Percentiles rank a stretch among this genome's conserved stretches.
These are phyloP conservation scores for Aureobasidium sp. DNA, from an alignment of 2,329 filamentous ascomycete genomes.

Conservation along the genomic window DNA sequence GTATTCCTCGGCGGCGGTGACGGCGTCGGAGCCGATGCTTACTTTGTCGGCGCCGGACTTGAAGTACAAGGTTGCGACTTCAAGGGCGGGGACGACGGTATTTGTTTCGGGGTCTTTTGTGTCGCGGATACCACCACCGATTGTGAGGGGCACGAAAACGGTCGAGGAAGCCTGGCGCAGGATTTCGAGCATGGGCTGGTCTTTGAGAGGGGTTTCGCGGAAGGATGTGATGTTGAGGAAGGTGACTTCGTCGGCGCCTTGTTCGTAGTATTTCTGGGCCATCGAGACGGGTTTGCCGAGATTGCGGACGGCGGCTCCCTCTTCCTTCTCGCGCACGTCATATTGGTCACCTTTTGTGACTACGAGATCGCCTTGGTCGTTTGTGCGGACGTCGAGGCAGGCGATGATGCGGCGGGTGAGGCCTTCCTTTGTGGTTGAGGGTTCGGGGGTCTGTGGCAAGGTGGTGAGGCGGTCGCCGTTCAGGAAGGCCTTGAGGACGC, in stretches of 20 bases:
- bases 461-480: conserved; percentile 54
- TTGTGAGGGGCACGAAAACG: conserved; percentile 91
- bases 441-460: conserved; percentile 35
- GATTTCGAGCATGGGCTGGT: conserved; percentile 93
- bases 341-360: conserved; percentile 99
- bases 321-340: conserved; percentile 84
- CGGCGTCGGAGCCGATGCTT: conserved; percentile 90
- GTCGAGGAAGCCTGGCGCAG: conserved; percentile 76
- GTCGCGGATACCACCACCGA: conserved; percentile 91
- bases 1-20: conserved; percentile 86
- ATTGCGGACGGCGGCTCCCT: conserved; percentile 65
- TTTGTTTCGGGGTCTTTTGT: conserved; percentile 76
- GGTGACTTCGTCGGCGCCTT: conserved; percentile 92
- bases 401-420: conserved; percentile 91
- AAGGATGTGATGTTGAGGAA: conserved; percentile 99
- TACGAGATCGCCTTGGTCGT: conserved; percentile 88
- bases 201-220: conserved; percentile 84
- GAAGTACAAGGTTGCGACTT: conserved; percentile 96
- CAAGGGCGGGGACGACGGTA: conserved; percentile 74
- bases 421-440: conserved; percentile 45
- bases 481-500: conserved; percentile 77
- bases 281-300: conserved; percentile 95
- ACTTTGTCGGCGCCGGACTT: conserved; percentile 95
- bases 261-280: conserved; percentile 87
- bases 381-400: conserved; percentile 89